Conservation (phyloP, 2,329 filamentous ascomycete species). For the Colletotrichum tropicale region DNA sequence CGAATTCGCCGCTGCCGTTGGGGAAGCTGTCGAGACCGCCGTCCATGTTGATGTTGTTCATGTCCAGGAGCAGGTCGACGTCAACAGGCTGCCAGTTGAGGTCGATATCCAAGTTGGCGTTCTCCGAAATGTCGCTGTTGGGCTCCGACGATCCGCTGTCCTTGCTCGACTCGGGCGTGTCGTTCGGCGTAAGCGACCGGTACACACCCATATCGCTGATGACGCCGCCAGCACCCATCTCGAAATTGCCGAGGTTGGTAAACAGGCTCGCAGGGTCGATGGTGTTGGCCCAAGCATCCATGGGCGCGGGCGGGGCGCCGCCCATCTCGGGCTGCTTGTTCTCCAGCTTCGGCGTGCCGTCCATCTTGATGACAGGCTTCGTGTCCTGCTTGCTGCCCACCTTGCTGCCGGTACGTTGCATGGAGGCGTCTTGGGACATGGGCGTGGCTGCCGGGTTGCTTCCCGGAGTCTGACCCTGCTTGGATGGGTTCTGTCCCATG, state of each 20-base stretch:
- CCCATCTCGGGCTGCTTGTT: conserved; percentile 34
- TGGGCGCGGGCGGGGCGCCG: conserved; percentile 18
- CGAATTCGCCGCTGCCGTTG: conserved; percentile 21
- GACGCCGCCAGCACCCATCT: conserved; percentile 47
- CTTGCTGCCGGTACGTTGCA: conserved; percentile 54
- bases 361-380: conserved; percentile 33
- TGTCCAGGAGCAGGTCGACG: conserved; percentile 45
- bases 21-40: conserved; percentile 23
- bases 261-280: conserved; percentile 49
- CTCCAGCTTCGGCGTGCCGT: conserved; percentile 23
- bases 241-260: conserved; percentile 42
- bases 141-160: conserved; percentile 64
- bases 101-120: conserved; percentile 56
- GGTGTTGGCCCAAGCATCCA: conserved; percentile 39
- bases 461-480: conserved; percentile 51
- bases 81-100: conserved; percentile 56
- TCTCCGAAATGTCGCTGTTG: conserved; percentile 66
- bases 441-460: conserved; percentile 47
- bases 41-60: conserved; percentile 41
- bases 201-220: conserved; percentile 60
- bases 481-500: conserved; percentile 49
- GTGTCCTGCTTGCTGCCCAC: conserved; percentile 45
- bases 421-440: conserved; percentile 55
- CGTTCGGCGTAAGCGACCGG: conserved; percentile 62
- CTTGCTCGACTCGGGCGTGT: conserved; percentile 69